Percentiles rank a stretch among this genome's conserved stretches.
phyloP scores from a whole-genome alignment of 2,329 filamentous ascomycete species.

The Colletotrichum euphorbiae region DNA sequence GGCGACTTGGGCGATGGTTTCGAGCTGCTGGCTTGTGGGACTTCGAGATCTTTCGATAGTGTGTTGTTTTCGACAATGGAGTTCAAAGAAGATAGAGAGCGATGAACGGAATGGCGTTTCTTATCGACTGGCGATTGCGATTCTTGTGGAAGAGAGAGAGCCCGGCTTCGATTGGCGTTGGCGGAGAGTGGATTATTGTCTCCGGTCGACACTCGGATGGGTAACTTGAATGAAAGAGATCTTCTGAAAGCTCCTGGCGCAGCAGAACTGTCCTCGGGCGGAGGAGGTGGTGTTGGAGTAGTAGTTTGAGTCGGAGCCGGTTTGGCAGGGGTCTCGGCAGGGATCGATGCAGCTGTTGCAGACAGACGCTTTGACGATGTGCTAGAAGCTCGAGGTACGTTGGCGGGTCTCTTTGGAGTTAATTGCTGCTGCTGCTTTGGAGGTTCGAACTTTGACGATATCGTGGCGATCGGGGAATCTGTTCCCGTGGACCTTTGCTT shows the following conservation, averaged over 20 bases:
- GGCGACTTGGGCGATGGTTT: conserved; percentile 23
- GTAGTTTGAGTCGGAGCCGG: conserved; percentile 14
- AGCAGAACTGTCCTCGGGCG: conserved; percentile 21
- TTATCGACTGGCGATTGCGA: conserved; percentile 13
- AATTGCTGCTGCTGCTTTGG: conserved; percentile 22
- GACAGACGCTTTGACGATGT: conserved; percentile 34
- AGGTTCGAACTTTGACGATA: conserved; percentile 19
- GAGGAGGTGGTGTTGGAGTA: conserved; percentile 3
- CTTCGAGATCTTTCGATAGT: not conserved
- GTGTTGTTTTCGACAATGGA: conserved; percentile 24
- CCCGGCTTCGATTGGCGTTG: conserved; percentile 18
- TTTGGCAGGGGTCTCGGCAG: conserved; percentile 17
- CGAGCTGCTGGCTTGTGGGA: not conserved
- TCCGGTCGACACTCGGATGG: conserved; percentile 31
- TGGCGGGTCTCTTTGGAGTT: conserved; percentile 16
- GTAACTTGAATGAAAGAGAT: conserved; percentile 37
- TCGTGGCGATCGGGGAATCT: conserved; percentile 27
- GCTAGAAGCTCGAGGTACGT: conserved; percentile 23
- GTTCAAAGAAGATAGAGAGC: conserved; percentile 25
- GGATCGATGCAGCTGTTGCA: conserved; percentile 3
- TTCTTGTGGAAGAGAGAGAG: conserved; percentile 29
- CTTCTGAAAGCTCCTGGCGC: conserved; percentile 31
- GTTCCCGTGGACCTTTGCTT: conserved; percentile 12
- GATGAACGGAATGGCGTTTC: conserved; percentile 4
- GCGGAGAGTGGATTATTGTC: conserved; percentile 12